These are phyloP conservation scores for Claviceps arundinis DNA, from an alignment of 2,329 filamentous ascomycete species.

Conservation along the genomic window DNA sequence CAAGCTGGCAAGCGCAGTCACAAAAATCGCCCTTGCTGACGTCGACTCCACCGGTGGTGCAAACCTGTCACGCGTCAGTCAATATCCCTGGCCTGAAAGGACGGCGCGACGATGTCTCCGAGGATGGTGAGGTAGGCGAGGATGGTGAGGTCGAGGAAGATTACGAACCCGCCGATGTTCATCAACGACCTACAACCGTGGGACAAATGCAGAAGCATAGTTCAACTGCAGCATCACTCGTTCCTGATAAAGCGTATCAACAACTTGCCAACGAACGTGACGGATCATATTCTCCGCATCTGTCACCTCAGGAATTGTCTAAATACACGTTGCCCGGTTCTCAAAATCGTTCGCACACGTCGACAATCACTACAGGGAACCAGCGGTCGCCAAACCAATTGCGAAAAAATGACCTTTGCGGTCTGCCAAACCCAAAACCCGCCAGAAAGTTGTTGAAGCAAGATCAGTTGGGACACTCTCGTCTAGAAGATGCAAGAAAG, in stretches of 20 bases:
- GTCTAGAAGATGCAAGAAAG: constrained; percentile 31
- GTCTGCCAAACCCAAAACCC: not conserved
- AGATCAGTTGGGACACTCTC: not conserved
- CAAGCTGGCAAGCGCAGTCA: not conserved
- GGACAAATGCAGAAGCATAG: not conserved
- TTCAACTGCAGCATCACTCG: not conserved
- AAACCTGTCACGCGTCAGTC: not conserved
- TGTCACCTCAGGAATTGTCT: constrained; percentile 34
- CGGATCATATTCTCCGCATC: constrained; percentile 38
- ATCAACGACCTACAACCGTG: not conserved
- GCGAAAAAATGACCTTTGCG: not conserved
- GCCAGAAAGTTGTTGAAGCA: not conserved
- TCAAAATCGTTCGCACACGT: not conserved
- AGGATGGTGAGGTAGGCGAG: constrained; percentile 71
- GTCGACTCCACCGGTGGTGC: not conserved
- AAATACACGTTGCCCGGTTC: not conserved
- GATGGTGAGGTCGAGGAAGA: constrained; percentile 42
- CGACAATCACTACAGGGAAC: not conserved
- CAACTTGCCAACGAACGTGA: constrained; percentile 26
- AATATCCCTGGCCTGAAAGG: constrained; percentile 3
- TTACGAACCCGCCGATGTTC: constrained; percentile 29
- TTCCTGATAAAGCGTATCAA: not conserved
- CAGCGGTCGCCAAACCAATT: not conserved
- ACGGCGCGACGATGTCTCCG: constrained; percentile 20
- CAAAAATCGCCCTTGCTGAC: not conserved